Percentiles rank a stretch among this genome's conserved stretches.
Conservation (phyloP, 345 rosid genomes). For the Aurinia saxatilis region DNA sequence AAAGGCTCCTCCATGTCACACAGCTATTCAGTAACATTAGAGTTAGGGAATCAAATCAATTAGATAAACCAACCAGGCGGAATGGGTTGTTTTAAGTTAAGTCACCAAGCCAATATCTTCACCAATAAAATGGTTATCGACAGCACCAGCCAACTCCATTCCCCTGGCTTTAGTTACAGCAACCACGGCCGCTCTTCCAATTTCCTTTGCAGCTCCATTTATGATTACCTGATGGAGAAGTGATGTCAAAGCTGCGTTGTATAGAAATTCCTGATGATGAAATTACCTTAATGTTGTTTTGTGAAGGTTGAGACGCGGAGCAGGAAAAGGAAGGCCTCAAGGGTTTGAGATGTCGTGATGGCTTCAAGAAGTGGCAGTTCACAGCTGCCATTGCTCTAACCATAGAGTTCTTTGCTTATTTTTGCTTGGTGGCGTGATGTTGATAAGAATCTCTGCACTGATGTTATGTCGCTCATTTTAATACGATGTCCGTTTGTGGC, state of each 20-base stretch:
- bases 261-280: neutral
- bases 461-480: neutral
- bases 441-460: slow-evolving; percentile 21
- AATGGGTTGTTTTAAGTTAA: neutral
- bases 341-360: slow-evolving; percentile 16
- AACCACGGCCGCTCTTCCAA: slow-evolving; percentile 72
- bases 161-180: slow-evolving; percentile 89
- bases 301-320: slow-evolving; percentile 60
- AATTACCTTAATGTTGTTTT: slow-evolving; percentile 68
- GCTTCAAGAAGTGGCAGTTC: slow-evolving; percentile 37
- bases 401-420: neutral
- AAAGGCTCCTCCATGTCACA: slow-evolving; percentile 83
- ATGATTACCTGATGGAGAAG: slow-evolving; percentile 46
- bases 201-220: slow-evolving; percentile 92
- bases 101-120: slow-evolving; percentile 80
- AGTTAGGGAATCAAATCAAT: slow-evolving; percentile 3
- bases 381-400: slow-evolving; percentile 50
- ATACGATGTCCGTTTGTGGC: neutral
- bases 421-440: neutral
- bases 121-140: slow-evolving; percentile 68
- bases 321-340: slow-evolving; percentile 46
- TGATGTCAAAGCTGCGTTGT: neutral
- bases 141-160: slow-evolving; percentile 91
- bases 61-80: slow-evolving; percentile 1
- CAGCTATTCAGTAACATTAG: slow-evolving; percentile 32